A percentile compares a stretch with the other conserved stretches of the same genome.
Conservation (phyloP, 768 basidiomycete genomes). For the Pholiota microspora region DNA sequence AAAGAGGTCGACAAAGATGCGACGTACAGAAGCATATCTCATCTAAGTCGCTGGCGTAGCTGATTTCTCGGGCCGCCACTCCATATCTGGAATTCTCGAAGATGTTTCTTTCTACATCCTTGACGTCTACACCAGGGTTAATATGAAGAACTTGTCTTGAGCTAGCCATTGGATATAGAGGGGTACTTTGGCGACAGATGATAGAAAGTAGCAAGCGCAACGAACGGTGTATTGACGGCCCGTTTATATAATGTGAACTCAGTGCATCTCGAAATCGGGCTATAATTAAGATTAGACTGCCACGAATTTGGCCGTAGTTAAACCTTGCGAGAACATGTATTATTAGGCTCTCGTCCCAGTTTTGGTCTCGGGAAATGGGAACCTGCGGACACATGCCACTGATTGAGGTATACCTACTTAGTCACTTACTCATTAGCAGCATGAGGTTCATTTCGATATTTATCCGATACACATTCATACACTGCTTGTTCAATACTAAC, state of each 20-base stretch:
- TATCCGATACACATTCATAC: too few species aligned
- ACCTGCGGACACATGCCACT: background rate
- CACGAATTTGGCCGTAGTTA: background rate
- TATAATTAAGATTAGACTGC: background rate
- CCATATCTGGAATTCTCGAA: background rate
- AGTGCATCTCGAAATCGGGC: background rate
- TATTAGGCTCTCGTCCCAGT: too few species aligned
- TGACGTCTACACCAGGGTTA: background rate
- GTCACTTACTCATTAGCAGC: background rate
- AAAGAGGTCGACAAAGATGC: background rate
- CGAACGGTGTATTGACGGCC: background rate
- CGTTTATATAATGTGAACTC: background rate
- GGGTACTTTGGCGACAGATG: background rate
- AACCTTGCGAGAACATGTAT: background rate
- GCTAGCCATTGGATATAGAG: background rate
- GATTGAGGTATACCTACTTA: background rate
- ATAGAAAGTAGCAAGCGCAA: background rate
- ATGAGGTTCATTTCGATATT: too few species aligned
- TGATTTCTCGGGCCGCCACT: background rate
- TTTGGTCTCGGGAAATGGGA: too few species aligned
- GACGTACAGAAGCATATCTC: background rate
- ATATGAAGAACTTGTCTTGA: background rate
- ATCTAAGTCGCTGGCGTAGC: background rate
- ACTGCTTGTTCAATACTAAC: too few species aligned
- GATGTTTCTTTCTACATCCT: background rate